Evolutionary conservation across 108 stramenopile species (phyloP), one percentile per base, ranked within the genome.

Genomic region (Fistulifera pelliculosa): DNA sequence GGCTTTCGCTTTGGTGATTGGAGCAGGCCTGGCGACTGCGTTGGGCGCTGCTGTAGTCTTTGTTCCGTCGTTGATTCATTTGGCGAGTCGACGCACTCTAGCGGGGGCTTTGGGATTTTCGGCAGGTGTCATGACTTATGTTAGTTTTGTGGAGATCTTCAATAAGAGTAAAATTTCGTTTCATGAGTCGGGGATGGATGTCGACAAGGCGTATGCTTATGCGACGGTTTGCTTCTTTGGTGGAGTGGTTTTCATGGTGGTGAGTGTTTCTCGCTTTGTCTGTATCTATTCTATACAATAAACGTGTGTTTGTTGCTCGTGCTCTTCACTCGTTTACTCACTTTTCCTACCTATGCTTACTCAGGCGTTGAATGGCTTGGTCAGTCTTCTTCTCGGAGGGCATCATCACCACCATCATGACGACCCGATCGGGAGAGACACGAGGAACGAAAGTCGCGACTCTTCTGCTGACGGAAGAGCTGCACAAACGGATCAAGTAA

Each of bases 51-150:
- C 82, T 7, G 70, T 87, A 14, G 92, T 94, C 2, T 90, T 87
- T 62, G 77, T 75, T 44, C 80, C 80, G 15, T 43, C 61, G 1
- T 44, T 81, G 22, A 77, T 90, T 0, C 71, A 79, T 49, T 56
- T 83, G 10, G 79, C 83, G n/a, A 70, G 55, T 21, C 47, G 63
- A 11, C 53, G 61, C 22, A 63, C 81, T 15, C 68, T 96, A 18
- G 91, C 91, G 8, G 69, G 64, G 0, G 66, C 81, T 15, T 64
- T 96, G 8, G 90, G 79, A 21, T 52, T 96, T 28, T 73, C 87
- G 21, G 87, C 85, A 16, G 85, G 85, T n/a, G 91, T 96, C 38
- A 96, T 96, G 95, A 71, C 83, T 6, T 94, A 94, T 65, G 85
- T 96, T 7, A 75, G 76, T 26, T 80, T 96, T 47, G 71, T 83